Conservation (phyloP, 441 rosid species). For the Mallotus repandus region DNA sequence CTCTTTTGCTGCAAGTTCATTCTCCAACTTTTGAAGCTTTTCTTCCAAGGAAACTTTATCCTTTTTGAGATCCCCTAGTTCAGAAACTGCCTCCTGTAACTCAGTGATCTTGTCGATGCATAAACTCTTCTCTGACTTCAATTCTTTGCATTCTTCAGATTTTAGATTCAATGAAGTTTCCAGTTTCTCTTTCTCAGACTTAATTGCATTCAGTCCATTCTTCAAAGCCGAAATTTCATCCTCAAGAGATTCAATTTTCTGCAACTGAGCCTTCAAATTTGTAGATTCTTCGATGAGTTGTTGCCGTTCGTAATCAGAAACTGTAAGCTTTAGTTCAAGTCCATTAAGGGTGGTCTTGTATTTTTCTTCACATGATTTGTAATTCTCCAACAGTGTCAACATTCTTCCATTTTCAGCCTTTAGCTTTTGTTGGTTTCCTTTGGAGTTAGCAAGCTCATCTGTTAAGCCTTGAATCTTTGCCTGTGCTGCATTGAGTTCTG, state of each 20-base stretch:
- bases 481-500: slow-evolving; percentile 29
- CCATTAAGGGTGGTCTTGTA: slow-evolving; percentile 35
- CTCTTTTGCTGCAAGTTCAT: slow-evolving; percentile 34
- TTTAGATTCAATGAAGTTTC: slow-evolving; percentile 31
- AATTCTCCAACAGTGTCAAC: slow-evolving; percentile 34
- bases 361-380: slow-evolving; percentile 47
- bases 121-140: slow-evolving; percentile 40
- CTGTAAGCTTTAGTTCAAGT: slow-evolving; percentile 56
- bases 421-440: slow-evolving; percentile 35
- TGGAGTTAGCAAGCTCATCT: slow-evolving; percentile 42
- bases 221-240: slow-evolving; percentile 34
- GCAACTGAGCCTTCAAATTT: slow-evolving; percentile 36
- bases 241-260: slow-evolving; percentile 35
- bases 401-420: slow-evolving; percentile 37
- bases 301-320: slow-evolving; percentile 53
- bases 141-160: slow-evolving; percentile 36
- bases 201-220: slow-evolving; percentile 32
- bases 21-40: slow-evolving; percentile 38
- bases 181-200: slow-evolving; percentile 36
- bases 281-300: slow-evolving; percentile 40
- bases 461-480: slow-evolving; percentile 32
- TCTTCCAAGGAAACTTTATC: slow-evolving; percentile 35
- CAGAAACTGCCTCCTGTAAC: slow-evolving; percentile 33
- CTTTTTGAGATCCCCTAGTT: slow-evolving; percentile 42
- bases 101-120: slow-evolving; percentile 36